These are phyloP conservation scores for Xylariomycetidae sp. DNA, from an alignment of 2,329 filamentous ascomycete genomes.

Conservation along the genomic window DNA sequence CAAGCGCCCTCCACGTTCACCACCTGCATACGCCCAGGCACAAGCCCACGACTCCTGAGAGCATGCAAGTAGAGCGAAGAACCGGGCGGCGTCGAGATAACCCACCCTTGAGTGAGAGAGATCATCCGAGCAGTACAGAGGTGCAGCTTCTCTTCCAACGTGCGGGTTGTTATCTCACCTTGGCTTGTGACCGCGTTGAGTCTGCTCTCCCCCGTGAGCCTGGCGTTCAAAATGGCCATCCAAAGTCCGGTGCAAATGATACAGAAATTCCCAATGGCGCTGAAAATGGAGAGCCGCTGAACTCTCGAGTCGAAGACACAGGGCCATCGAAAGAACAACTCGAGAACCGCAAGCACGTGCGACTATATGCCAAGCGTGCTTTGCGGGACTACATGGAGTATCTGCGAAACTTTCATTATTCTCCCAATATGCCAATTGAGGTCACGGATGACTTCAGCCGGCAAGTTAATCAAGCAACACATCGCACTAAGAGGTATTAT, in stretches of 20 bases:
- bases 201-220: constrained; percentile 39
- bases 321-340: constrained; percentile 26
- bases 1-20: constrained; percentile 54
- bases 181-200: constrained; percentile 64
- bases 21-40: constrained; percentile 52
- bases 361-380: constrained; percentile 69
- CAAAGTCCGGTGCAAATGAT: constrained; percentile 12
- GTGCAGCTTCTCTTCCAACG: constrained; percentile 73
- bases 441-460: constrained; percentile 52
- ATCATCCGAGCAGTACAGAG: constrained; percentile 72
- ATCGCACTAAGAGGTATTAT: constrained; percentile 25
- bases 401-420: constrained; percentile 72
- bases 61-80: constrained; percentile 44
- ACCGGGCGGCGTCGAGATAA: constrained; percentile 24
- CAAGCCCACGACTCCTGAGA: constrained; percentile 40
- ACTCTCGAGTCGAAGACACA: constrained; percentile 9
- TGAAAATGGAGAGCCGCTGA: constrained; percentile 6
- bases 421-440: constrained; percentile 61
- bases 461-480: constrained; percentile 51
- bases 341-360: constrained; percentile 65
- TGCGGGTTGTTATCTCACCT: constrained; percentile 64
- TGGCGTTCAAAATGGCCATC: constrained; percentile 12
- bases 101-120: constrained; percentile 25
- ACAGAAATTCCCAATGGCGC: constrained; percentile 15
- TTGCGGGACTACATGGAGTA: constrained; percentile 71